Conservation (phyloP, 75 land plant genomes). For the Cupressus sempervirens region DNA sequence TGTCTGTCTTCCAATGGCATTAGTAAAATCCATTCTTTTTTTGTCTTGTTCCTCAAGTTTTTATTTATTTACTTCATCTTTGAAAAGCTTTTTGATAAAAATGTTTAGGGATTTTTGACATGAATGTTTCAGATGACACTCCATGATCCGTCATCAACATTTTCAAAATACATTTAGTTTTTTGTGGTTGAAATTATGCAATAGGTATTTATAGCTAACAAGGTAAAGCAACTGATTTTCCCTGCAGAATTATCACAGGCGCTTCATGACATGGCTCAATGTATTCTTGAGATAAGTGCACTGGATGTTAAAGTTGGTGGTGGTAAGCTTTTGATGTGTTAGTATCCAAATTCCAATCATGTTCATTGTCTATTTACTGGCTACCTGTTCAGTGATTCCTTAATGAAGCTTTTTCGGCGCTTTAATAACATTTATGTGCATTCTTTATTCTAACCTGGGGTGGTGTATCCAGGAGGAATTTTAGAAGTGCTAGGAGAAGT, state of each 20-base stretch:
- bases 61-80: neutral
- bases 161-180: neutral
- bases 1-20: neutral
- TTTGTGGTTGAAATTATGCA: neutral
- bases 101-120: no score
- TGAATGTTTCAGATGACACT: no score
- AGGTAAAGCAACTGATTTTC: neutral
- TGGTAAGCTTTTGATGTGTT: constrained; percentile 2
- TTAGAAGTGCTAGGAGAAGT: neutral
- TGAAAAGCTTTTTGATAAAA: no score
- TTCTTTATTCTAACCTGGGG: neutral
- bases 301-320: neutral
- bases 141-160: no score
- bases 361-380: neutral
- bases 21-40: neutral
- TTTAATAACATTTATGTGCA: neutral
- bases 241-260: constrained; percentile 10
- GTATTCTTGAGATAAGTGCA: neutral
- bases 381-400: neutral
- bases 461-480: neutral
- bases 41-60: neutral
- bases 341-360: neutral
- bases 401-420: neutral
- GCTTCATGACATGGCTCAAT: neutral
- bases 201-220: neutral